These are phyloP conservation scores for Syzygium aromaticum DNA, from an alignment of 345 rosid species.

Conservation along the genomic window DNA sequence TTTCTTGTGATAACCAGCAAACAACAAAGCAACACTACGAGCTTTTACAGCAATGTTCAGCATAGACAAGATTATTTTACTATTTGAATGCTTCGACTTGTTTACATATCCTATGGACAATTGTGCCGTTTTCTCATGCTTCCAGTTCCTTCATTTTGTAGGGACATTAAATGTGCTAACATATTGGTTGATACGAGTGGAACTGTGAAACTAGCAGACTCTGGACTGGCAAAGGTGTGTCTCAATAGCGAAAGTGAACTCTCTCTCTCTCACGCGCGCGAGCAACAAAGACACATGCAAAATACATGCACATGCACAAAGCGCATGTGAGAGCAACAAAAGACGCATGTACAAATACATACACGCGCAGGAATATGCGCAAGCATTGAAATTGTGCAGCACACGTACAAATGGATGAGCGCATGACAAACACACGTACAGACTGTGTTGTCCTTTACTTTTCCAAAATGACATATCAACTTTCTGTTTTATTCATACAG, in stretches of 20 bases:
- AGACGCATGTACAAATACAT: background rate
- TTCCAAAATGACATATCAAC: background rate
- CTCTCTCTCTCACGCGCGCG: background rate
- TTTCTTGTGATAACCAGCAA: background rate
- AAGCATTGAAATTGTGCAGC: background rate
- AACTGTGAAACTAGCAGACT: constrained; percentile 28
- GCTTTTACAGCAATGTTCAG: background rate
- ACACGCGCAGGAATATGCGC: background rate
- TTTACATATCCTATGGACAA: background rate
- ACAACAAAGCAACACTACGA: background rate
- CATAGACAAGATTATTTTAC: background rate
- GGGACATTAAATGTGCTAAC: constrained; percentile 34
- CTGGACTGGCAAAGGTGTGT: constrained; percentile 24
- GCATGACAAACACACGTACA: background rate
- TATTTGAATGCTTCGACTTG: background rate
- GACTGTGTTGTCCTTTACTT: background rate
- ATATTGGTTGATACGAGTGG: constrained; percentile 20
- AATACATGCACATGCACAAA: background rate
- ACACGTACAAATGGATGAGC: background rate
- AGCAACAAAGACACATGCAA: background rate
- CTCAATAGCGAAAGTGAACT: background rate
- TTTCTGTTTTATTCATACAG: background rate
- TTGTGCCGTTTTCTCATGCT: background rate
- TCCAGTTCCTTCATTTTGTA: background rate
- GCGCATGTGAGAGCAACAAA: background rate